Conservation (phyloP, 306 rosid genomes). For the Glycine latifolia region DNA sequence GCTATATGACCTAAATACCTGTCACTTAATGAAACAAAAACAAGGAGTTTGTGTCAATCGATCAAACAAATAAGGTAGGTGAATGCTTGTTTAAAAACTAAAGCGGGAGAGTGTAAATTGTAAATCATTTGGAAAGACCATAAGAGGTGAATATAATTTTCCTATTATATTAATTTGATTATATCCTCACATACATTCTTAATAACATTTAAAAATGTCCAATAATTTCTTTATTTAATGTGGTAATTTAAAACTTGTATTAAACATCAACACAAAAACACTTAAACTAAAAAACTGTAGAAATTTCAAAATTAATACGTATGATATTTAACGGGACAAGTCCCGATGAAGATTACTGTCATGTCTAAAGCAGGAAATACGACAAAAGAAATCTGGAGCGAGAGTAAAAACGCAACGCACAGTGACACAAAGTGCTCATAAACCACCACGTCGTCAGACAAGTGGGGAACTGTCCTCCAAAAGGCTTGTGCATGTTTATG, state of each 20-base stretch:
- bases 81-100: no score
- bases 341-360: background rate
- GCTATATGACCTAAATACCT: no score
- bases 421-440: conserved; percentile 21
- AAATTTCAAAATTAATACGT: background rate
- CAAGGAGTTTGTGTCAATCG: no score
- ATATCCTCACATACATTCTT: no score
- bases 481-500: conserved; percentile 46
- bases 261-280: background rate
- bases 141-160: no score
- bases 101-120: no score
- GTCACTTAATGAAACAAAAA: no score
- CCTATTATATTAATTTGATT: no score
- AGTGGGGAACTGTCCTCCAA: conserved; percentile 44
- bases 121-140: no score
- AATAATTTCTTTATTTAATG: no score
- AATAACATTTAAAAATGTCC: no score
- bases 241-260: background rate
- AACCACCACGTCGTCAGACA: conserved; percentile 44
- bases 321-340: background rate
- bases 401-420: background rate
- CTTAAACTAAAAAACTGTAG: background rate
- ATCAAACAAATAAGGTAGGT: no score
- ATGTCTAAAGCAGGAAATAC: background rate
- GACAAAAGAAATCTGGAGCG: background rate